Evolutionary conservation across 2,329 filamentous ascomycete species (phyloP), one percentile per base, ranked within the genome.

Genomic region (Diaporthe velutina): DNA sequence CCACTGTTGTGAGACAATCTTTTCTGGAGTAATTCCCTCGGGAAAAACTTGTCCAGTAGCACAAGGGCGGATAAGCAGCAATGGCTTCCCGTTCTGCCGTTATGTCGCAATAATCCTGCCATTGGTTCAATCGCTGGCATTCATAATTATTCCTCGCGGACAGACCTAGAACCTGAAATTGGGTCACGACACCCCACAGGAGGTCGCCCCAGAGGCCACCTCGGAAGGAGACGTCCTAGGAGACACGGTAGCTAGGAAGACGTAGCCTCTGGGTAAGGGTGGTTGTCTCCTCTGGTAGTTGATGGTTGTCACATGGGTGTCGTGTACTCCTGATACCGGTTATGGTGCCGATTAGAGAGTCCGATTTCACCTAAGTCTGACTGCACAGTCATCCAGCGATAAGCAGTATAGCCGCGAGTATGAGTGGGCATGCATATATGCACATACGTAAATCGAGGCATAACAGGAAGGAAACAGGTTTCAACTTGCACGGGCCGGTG

Each of bases 281-380:
- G 86, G 80, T 83, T 84, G 80, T 86, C 83, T 81, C 83, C 84
- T 82, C 85, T 83, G 81, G 82, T 83, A 77, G 85, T 82, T 82
- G 85, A 81, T 91, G 88, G 85, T 91, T 90, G 88, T 94, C 94
- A 98, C 88, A 98, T 98, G 78, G 93, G 95, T 77, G 94, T 93
- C 79, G 94, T 90, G 83, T 96, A 97, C 84, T 96, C 94, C 81
- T 94, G 93, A 83, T 94, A 95, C 79, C 93, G 73, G 38, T 40
- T 60, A 19, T 73, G 90, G 17, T 57, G 12, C 13, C 54, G 30
- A 45, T 12, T 19, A 33, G 8, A 45, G 28, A 25, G 12, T 48
- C 28, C 42, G 42, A 30, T 7, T 52, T 48, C 8, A 6, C 22
- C 2, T 6, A 2, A 38, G 15, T 22, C 30, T 3, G 45, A 52